Percentiles rank a stretch among this genome's conserved stretches.
Conservation (phyloP, 495 filamentous ascomycete species). For the Trichocladium uniseriatum region DNA sequence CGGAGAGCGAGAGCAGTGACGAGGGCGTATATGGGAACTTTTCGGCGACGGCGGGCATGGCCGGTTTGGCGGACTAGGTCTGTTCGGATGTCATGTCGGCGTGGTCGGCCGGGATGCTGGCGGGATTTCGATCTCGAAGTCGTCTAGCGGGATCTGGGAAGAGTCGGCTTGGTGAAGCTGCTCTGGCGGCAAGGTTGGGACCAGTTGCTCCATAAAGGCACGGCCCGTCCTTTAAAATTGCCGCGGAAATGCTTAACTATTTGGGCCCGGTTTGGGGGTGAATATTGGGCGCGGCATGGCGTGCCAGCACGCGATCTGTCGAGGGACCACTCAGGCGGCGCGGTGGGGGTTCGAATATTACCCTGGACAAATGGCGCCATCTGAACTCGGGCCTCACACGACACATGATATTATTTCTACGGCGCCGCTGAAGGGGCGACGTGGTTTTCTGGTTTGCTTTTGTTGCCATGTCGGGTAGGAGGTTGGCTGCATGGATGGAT, state of each 20-base stretch:
- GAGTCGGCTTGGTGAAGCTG: no score
- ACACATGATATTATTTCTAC: not conserved
- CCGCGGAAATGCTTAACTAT: no score
- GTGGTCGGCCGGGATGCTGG: no score
- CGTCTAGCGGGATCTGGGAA: no score
- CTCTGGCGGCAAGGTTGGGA: no score
- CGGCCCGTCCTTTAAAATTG: no score
- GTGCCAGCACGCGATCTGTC: slow-evolving; percentile 13
- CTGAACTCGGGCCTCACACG: not conserved
- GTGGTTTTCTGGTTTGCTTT: not conserved
- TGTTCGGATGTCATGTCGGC: no score
- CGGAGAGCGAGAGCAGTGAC: slow-evolving; percentile 36
- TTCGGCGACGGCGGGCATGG: slow-evolving; percentile 34
- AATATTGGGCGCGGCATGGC: slow-evolving; percentile 6
- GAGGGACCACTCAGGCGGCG: not conserved
- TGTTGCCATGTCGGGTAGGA: not conserved
- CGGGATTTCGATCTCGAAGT: no score
- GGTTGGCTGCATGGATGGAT: not conserved
- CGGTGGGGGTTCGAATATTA: not conserved
- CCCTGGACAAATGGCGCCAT: slow-evolving; percentile 3
- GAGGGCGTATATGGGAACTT: slow-evolving; percentile 47
- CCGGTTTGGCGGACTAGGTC: slow-evolving; percentile 20
- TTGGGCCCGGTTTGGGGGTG: no score
- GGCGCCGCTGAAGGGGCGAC: no score
- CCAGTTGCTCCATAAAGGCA: no score